These are phyloP conservation scores for Podaxis mareebaensis DNA, from an alignment of 768 basidiomycete genomes.

Conservation along the genomic window DNA sequence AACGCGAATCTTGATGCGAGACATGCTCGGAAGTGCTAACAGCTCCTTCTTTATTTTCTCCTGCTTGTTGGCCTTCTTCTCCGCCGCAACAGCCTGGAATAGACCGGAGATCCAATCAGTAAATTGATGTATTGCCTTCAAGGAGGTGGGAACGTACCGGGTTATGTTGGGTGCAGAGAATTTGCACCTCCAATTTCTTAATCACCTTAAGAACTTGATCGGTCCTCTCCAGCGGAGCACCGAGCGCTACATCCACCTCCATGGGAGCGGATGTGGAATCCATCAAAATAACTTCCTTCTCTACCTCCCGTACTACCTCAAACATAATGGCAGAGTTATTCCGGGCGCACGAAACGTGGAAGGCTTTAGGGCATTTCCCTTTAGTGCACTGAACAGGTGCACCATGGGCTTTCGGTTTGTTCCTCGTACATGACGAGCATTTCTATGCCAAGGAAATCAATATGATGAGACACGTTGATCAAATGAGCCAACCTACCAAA, in stretches of 20 bases:
- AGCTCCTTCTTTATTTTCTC: constrained; percentile 74
- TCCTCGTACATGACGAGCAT: constrained; percentile 84
- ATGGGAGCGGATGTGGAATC: constrained; percentile 35
- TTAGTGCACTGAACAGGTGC: constrained; percentile 92
- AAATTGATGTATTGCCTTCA: background rate
- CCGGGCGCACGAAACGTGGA: constrained; percentile 89
- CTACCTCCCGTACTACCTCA: constrained; percentile 62
- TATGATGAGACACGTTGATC: background rate
- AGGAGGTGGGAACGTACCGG: constrained; percentile 57
- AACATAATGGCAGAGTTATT: constrained; percentile 60
- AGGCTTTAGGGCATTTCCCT: constrained; percentile 91
- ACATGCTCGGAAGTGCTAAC: constrained; percentile 65
- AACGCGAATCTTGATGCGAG: constrained; percentile 82
- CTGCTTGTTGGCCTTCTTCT: constrained; percentile 73
- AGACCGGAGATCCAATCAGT: constrained; percentile 1
- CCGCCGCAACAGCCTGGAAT: constrained; percentile 67
- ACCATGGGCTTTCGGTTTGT: constrained; percentile 64
- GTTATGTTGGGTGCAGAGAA: constrained; percentile 87
- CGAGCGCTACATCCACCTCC: constrained; percentile 29
- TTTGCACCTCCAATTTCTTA: constrained; percentile 71
- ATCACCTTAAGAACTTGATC: constrained; percentile 60
- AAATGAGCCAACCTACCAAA: constrained; percentile 55
- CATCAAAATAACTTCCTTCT: constrained; percentile 78
- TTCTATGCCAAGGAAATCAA: constrained; percentile 52
- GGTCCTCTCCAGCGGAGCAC: constrained; percentile 14